Base-by-base conservation (phyloP, 2,329 filamentous ascomycete species). In the Arthroderma sp. region DNA sequence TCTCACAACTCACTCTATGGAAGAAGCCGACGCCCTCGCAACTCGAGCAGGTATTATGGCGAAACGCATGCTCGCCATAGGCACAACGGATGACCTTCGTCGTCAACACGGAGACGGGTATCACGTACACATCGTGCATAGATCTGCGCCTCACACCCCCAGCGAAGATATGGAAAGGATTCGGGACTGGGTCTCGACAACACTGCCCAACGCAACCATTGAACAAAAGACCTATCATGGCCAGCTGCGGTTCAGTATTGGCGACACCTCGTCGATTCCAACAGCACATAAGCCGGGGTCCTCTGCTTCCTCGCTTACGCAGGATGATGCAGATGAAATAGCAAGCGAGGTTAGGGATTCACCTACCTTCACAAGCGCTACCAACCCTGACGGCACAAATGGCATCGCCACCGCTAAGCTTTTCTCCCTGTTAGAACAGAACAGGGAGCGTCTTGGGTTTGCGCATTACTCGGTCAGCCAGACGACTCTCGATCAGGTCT, bases 1-100 rank as follows among this genome's bases (percentile, higher is more conserved):
- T 1, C 73, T 96, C 11, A 95, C 89, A 0, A 95, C 89, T 0
- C 89, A 96, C 62, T 85, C 78, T 40, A 94, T 95, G 87, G 88
- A 95, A 61, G 89, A 95, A 65, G 89, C 88, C 0, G 86, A 94
- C 56, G 87, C 87, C 1, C 71, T 96, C 2, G 88, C 88, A 0
- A 79, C 78, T 29, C 75, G 86, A 1, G 86, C 83, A 0, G 89
- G 86, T 8, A 94, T 96, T 53, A 78, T 96, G 65, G 85, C 87
- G 6, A 75, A 77, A 53, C 74, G 80, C 30, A 93, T 95, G 86
- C 71, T 95, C 22, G 88, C 87, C 0, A 71, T 91, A 6, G 88
- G 88, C 3, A 83, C 80, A 0, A 81, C 80, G 0, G 78, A 86
- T 31, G 68, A 80, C 46, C 70, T 95, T 3, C 73, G 88, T 5